Conservation (phyloP, 805 yeast genomes). For the Grigorovia humatica region DNA sequence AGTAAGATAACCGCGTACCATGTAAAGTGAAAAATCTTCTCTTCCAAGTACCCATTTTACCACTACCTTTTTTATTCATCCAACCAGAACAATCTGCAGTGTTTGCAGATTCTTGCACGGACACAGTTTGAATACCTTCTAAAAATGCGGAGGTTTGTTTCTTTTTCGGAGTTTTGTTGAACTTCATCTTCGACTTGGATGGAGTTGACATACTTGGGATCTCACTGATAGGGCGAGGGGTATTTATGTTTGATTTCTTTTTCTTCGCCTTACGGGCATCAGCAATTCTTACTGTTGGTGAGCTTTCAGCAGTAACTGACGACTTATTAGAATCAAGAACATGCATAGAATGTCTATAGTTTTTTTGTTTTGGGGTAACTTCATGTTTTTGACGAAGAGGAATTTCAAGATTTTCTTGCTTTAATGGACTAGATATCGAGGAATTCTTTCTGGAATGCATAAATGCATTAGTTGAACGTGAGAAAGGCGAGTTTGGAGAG, state of each 20-base stretch:
- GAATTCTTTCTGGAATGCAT: conserved; percentile 8
- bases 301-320: neutral
- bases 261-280: neutral
- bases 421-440: neutral
- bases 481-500: neutral
- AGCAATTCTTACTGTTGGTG: neutral
- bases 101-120: conserved; percentile 68
- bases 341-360: conserved; percentile 2
- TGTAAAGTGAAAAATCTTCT: conserved; percentile 75
- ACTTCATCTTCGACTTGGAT: conserved; percentile 25
- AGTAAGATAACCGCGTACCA: conserved; percentile 87
- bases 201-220: neutral
- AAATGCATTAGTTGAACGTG: neutral
- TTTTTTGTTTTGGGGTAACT: conserved; percentile 1
- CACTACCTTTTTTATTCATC: conserved; percentile 88
- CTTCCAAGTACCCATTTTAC: conserved; percentile 81
- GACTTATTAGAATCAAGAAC: conserved; percentile 1
- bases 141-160: conserved; percentile 68
- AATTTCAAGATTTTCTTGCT: neutral
- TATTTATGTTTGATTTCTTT: neutral
- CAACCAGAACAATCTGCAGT: conserved; percentile 78
- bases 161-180: conserved; percentile 30
- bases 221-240: conserved; percentile 2
- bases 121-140: conserved; percentile 74
- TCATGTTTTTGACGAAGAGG: neutral